Base-by-base conservation (phyloP, 2,329 filamentous ascomycete genomes). In the Fusarium camptoceras region DNA sequence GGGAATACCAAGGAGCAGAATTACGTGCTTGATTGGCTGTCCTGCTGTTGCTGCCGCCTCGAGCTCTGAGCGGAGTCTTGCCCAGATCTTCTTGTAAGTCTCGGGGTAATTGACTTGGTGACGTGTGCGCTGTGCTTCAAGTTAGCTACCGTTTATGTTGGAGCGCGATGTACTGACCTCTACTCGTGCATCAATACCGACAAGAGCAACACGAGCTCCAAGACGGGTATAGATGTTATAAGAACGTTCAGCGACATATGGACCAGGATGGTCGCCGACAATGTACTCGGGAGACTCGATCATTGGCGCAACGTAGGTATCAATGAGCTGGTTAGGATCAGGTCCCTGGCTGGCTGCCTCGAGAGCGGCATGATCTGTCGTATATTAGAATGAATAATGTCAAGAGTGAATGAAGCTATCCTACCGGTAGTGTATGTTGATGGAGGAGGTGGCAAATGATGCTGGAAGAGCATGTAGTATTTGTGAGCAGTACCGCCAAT, bases 391-490 rank as follows among this genome's bases (percentile, higher is more conserved):
- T 31, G 24, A 16, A 14, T 42, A 27, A 24, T 55, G 22, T 4
- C n/a, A 30, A 16, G n/a, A 22, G 18, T 27, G 15, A 14, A 27
- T 31, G 14, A 12, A 30, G 22, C 14, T 34, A 22, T 42, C 70
- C 28, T 75, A 76, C 73, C 73, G 24, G 66, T 59, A 15, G 94
- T 97, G 78, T 91, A 98, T 2, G 94, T 97, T 30, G 92, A 94
- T 67, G 87, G 84, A 0, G 95, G 94, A 2, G 95, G 95, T 15
- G 94, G 88, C 51, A 97, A 83, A 76, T 98, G 95, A 74, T 99
- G 96, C 81, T 99, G 96, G 81, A 99, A 99, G 12, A 99, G 87
- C 87, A 98, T 88, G 78, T 99, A 99, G 81, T 98, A 98, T 81
- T 99, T 99, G 85, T 96, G 97, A 2, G 96, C 96, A 57, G 94